Evolutionary conservation across 305 asterid species (phyloP).

Genomic region (Fraxinus baroniana): DNA sequence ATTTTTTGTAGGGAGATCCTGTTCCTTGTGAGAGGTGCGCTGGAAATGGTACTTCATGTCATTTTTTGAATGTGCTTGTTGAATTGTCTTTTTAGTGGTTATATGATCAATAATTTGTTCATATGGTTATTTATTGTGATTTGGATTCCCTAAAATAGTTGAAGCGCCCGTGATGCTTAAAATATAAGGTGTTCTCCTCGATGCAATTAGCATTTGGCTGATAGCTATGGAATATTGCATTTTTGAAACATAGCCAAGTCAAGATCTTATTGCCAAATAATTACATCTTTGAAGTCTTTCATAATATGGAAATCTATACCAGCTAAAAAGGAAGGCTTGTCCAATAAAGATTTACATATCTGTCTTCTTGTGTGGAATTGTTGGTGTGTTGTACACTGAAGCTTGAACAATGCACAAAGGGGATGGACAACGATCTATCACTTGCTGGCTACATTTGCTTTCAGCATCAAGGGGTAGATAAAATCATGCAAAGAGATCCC

Average conservation of each 20-base stretch:
- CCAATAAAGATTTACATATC: too few species aligned
- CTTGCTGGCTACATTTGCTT: neutral
- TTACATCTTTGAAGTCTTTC: neutral
- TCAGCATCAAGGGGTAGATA: neutral
- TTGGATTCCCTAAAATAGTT: neutral
- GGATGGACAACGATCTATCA: neutral
- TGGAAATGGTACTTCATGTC: conserved; percentile 67
- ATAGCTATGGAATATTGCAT: neutral
- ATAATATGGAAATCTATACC: too few species aligned
- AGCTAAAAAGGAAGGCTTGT: too few species aligned
- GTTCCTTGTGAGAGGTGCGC: conserved; percentile 84
- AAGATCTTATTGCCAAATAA: neutral
- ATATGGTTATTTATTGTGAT: neutral
- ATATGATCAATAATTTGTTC: neutral
- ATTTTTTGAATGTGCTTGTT: neutral
- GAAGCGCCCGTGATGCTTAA: neutral
- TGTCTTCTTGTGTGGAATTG: too few species aligned
- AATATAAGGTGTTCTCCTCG: neutral
- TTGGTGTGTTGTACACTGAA: neutral
- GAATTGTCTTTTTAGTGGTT: neutral
- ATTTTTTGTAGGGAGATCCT: conserved; percentile 78
- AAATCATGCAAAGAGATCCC: neutral
- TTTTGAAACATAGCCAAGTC: neutral
- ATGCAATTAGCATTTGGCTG: neutral
- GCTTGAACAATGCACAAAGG: neutral